These are phyloP conservation scores for Cucurbita ficifolia DNA, from an alignment of 306 rosid genomes.

Conservation along the genomic window DNA sequence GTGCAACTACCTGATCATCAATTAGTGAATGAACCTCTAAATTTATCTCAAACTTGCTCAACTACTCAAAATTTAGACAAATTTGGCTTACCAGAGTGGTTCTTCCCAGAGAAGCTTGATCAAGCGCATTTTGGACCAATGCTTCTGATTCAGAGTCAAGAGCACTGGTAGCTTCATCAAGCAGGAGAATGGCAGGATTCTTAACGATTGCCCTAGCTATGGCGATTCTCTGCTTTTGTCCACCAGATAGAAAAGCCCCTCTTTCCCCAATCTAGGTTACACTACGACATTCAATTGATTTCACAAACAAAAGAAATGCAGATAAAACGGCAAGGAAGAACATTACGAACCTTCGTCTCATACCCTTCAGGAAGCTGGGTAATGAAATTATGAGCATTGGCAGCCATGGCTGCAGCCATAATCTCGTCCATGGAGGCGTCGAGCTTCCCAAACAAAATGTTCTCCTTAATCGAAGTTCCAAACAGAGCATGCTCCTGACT, in stretches of 20 bases:
- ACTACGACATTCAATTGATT: background rate
- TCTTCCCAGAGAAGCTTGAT: conserved; percentile 92
- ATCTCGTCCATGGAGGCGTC: conserved; percentile 81
- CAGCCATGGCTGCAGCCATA: conserved; percentile 62
- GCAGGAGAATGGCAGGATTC: conserved; percentile 76
- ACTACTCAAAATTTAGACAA: background rate
- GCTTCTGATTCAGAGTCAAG: conserved; percentile 89
- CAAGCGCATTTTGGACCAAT: conserved; percentile 84
- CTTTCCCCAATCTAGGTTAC: conserved; percentile 63
- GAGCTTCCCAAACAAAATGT: conserved; percentile 75
- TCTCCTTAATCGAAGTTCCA: conserved; percentile 76
- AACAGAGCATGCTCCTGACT: conserved; percentile 95
- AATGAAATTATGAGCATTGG: conserved; percentile 87
- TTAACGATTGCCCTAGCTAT: conserved; percentile 88
- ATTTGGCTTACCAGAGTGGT: conserved; percentile 55
- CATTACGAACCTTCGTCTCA: conserved; percentile 59
- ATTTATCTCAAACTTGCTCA: background rate
- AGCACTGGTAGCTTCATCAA: conserved; percentile 98
- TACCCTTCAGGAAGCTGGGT: conserved; percentile 88
- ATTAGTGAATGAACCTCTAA: background rate
- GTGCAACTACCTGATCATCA: conserved; percentile 73
- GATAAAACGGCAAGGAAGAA: background rate
- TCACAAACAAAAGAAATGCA: background rate
- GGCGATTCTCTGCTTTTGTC: conserved; percentile 88
- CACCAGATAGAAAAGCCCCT: conserved; percentile 84